Base-by-base conservation (phyloP, 108 stramenopile species). In the Aureococcus anophagefferens region DNA sequence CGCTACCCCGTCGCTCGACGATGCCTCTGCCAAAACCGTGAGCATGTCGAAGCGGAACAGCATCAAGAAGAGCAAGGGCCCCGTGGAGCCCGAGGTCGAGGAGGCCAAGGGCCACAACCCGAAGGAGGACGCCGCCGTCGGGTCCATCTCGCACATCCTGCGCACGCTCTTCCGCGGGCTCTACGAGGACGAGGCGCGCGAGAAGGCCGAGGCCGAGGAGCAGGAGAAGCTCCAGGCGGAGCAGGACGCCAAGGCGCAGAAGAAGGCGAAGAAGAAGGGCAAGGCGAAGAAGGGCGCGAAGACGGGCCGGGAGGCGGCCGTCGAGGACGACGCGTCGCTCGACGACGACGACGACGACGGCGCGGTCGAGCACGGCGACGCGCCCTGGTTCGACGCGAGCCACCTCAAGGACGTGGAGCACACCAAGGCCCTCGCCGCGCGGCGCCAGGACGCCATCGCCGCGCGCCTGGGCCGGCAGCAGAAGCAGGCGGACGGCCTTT, bases 71-170 rank as follows among this genome's bases (percentile, higher is more conserved):
- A n/a, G n/a, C n/a, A n/a, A n/a, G n/a, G n/a, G n/a, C n/a, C n/a
- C n/a, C n/a, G n/a, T n/a, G n/a, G n/a, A n/a, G n/a, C n/a, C n/a
- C n/a, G n/a, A n/a, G n/a, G n/a, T n/a, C n/a, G n/a, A n/a, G n/a
- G n/a, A n/a, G n/a, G n/a, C n/a, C n/a, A n/a, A n/a, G n/a, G n/a
- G n/a, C n/a, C n/a, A n/a, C n/a, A n/a, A n/a, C n/a, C n/a, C n/a
- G n/a, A n/a, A 44, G 9, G 51, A 59, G 21, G 51, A 59, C 25
- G 51, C 51, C 21, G 51, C 51, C 14, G 51, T 59, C 51, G 51
- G 51, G 21, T 59, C 51, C 51, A 59, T 59, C 51, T 59, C 51
- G 51, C 51, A 59, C 51, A 59, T 59, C 51, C 51, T 59, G 51
- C 51, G 51, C 7, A 59, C 51, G 21, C 25, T 59, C 7, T 59